Conservation (phyloP, 176 grass and related monocot genomes). For the Paspalum notatum region DNA sequence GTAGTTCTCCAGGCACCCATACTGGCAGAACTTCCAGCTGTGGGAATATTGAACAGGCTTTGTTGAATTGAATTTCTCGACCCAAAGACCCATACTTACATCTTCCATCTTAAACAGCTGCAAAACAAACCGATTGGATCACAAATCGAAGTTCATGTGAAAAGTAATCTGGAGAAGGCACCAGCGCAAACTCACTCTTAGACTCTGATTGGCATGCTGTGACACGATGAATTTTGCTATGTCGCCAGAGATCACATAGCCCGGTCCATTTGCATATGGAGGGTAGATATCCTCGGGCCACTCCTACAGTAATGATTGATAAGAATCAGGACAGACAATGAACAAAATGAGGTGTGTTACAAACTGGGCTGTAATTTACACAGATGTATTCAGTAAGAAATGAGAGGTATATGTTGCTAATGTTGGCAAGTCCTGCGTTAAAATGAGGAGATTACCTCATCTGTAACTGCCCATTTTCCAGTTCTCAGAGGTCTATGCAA, state of each 20-base stretch:
- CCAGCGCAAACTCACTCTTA: conserved; percentile 60
- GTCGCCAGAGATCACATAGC: conserved; percentile 86
- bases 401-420: not conserved
- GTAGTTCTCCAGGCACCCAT: conserved; percentile 86
- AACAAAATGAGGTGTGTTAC: conserved; percentile 2
- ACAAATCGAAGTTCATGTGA: conserved; percentile 21
- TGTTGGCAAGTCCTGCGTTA: not conserved
- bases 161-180: not conserved
- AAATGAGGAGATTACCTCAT: conserved; percentile 59
- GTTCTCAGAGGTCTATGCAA: conserved; percentile 89
- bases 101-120: conserved; percentile 99
- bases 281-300: conserved; percentile 98
- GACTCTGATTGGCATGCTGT: conserved; percentile 73
- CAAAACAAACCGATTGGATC: conserved; percentile 36
- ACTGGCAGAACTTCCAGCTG: conserved; percentile 96
- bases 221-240: conserved; percentile 81
- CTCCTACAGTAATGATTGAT: conserved; percentile 60
- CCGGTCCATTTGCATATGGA: conserved; percentile 90
- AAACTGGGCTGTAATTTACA: not conserved
- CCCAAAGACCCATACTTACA: conserved; percentile 95
- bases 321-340: not conserved
- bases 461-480: conserved; percentile 95
- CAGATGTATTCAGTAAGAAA: conserved; percentile 12
- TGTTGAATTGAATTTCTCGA: conserved; percentile 86
- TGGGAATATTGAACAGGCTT: conserved; percentile 77